Percentiles rank a stretch among this genome's conserved stretches.
Evolutionary conservation across 208 protist genomes (phyloP).

Genomic region (Trichomonas tenax): DNA sequence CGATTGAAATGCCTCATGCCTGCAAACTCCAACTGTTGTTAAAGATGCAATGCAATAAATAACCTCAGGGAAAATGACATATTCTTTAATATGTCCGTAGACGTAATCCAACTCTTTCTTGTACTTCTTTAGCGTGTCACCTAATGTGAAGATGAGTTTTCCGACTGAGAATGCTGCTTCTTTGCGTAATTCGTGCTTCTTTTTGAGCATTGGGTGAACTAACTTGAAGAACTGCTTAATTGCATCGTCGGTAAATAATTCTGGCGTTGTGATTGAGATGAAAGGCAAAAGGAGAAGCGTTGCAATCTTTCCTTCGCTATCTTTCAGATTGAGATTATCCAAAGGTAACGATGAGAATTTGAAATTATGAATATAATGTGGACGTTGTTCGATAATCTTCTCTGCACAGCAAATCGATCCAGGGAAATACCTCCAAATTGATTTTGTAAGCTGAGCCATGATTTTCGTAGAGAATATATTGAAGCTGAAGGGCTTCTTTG

Average conservation of each 20-base stretch:
- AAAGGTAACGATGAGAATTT: not conserved
- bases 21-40: not conserved
- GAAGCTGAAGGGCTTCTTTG: not conserved
- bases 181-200: not conserved
- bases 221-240: not conserved
- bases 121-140: not conserved
- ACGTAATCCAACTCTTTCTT: not conserved
- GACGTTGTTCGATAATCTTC: not conserved
- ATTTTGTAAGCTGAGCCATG: not conserved
- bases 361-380: not conserved
- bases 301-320: not conserved
- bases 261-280: not conserved
- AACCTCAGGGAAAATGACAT: not conserved
- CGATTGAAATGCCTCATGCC: not conserved
- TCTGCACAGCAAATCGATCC: not conserved
- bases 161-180: not conserved
- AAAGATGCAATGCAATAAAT: not conserved
- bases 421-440: not conserved
- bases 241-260: not conserved
- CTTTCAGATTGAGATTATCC: not conserved
- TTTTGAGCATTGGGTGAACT: not conserved
- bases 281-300: not conserved
- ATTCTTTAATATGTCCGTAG: not conserved
- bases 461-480: not conserved
- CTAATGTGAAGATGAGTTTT: not conserved